A percentile compares a stretch with the other conserved stretches of the same genome.
Evolutionary conservation across 2,329 filamentous ascomycete genomes (phyloP).

Genomic region (Endocalyx cinctus): DNA sequence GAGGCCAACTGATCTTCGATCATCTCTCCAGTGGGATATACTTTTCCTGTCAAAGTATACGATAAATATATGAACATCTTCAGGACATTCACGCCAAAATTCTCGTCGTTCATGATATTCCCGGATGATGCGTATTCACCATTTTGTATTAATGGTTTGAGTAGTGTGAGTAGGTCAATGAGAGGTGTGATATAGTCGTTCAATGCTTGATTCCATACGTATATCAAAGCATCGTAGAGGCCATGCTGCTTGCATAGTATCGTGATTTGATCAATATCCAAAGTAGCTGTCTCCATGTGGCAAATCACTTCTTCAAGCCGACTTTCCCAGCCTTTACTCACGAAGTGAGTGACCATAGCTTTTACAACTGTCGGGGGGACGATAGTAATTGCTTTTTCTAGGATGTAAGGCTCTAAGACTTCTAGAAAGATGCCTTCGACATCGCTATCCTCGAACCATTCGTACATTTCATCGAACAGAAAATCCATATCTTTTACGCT

Average conservation of each 20-base stretch:
- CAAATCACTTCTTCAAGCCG: conserved; percentile 92
- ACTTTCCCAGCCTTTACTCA: conserved; percentile 67
- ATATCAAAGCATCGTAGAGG: conserved; percentile 91
- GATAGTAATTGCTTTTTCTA: conserved; percentile 68
- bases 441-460: conserved; percentile 77
- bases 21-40: conserved; percentile 81
- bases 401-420: conserved; percentile 80
- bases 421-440: conserved; percentile 77
- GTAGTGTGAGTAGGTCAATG: conserved; percentile 72
- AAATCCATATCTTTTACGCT: conserved; percentile 76
- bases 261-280: conserved; percentile 93
- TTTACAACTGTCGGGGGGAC: conserved; percentile 84
- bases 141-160: conserved; percentile 54
- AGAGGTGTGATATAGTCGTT: conserved; percentile 87
- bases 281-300: conserved; percentile 80
- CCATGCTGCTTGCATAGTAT: conserved; percentile 84
- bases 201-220: conserved; percentile 92
- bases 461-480: conserved; percentile 85
- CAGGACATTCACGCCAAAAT: conserved; percentile 65
- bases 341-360: conserved; percentile 76
- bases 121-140: conserved; percentile 48
- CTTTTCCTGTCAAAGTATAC: conserved; percentile 79
- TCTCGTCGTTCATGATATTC: conserved; percentile 54
- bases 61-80: conserved; percentile 96
- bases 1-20: conserved; percentile 69